These are phyloP conservation scores for Backusella australiensis DNA, from an alignment of 192 early-diverging fungal species.

Conservation along the genomic window DNA sequence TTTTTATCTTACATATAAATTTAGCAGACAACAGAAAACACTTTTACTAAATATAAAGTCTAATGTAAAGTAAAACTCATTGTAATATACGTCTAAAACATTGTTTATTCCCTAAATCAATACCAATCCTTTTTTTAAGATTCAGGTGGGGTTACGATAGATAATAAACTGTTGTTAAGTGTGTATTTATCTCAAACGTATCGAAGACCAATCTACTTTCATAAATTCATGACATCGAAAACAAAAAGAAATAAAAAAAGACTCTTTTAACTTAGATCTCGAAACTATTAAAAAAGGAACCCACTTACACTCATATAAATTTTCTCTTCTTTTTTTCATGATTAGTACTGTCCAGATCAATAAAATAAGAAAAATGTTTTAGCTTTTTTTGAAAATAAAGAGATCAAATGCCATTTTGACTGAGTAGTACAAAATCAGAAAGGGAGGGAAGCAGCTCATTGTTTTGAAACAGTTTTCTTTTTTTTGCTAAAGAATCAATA, in stretches of 20 bases:
- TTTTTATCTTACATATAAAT: neutral
- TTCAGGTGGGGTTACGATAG: neutral
- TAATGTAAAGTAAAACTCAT: neutral
- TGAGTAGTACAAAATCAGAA: neutral
- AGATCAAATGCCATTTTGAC: neutral
- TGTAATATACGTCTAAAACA: neutral
- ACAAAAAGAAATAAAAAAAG: neutral
- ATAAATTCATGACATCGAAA: neutral
- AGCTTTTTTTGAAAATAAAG: neutral
- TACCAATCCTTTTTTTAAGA: neutral
- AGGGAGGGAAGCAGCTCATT: neutral
- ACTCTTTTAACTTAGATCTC: neutral
- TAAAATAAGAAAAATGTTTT: neutral
- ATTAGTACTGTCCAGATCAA: neutral
- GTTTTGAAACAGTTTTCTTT: neutral
- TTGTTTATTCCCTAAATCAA: neutral
- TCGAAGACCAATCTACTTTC: neutral
- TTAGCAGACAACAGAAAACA: neutral
- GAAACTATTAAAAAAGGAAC: neutral
- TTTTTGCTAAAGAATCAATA: neutral
- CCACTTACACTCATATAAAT: neutral
- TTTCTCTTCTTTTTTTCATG: neutral
- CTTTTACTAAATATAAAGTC: neutral
- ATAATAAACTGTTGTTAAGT: neutral
- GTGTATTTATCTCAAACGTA: neutral